These are phyloP conservation scores for Rhizopus microsporus DNA, from an alignment of 371 early-diverging fungal genomes.

Conservation along the genomic window DNA sequence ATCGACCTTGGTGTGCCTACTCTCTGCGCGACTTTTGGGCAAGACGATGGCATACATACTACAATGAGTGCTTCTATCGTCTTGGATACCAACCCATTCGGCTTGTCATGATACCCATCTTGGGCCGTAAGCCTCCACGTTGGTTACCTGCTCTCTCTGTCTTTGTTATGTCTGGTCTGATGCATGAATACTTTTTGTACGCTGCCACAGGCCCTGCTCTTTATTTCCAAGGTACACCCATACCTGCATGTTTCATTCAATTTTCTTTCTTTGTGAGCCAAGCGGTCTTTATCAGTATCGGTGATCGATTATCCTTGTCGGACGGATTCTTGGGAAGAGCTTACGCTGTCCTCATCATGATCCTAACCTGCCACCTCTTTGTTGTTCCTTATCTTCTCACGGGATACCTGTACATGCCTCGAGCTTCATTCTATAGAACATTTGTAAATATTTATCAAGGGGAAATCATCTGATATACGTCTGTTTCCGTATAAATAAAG, in stretches of 20 bases:
- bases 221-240: conserved; percentile 21
- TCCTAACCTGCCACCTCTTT: conserved; percentile 23
- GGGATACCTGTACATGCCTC: conserved; percentile 22
- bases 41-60: conserved; percentile 43
- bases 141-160: conserved; percentile 34
- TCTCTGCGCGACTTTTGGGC: conserved; percentile 44
- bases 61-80: conserved; percentile 42
- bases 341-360: conserved; percentile 33
- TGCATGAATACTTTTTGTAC: conserved; percentile 47
- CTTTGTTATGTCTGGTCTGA: conserved; percentile 40
- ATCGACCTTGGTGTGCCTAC: conserved; percentile 37
- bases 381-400: conserved; percentile 29
- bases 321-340: conserved; percentile 19
- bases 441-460: conserved; percentile 6
- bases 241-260: conserved; percentile 32
- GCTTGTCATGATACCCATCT: conserved; percentile 9
- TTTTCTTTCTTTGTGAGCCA: conserved; percentile 37
- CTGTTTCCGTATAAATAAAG: not conserved
- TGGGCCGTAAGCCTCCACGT: conserved; percentile 22
- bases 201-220: conserved; percentile 28
- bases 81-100: conserved; percentile 37
- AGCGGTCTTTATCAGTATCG: conserved; percentile 26
- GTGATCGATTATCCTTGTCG: conserved; percentile 26
- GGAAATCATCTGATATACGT: conserved; percentile 2
- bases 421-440: conserved; percentile 16